Conservation (phyloP, 768 basidiomycete species). For the Calocera viscosa region DNA sequence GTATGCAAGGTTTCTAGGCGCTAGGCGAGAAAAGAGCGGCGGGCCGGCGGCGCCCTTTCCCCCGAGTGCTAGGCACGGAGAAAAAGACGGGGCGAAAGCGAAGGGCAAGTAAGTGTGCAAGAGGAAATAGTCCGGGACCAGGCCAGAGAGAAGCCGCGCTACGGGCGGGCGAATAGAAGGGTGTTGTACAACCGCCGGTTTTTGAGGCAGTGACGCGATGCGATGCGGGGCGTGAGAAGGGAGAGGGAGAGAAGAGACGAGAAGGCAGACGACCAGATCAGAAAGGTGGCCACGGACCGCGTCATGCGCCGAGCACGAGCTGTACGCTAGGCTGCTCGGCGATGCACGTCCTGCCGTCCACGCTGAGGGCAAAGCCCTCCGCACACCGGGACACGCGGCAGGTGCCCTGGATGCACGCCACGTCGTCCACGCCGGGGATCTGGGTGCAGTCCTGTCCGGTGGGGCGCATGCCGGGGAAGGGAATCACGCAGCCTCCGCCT, state of each 20-base stretch:
- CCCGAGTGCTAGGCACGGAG: not conserved
- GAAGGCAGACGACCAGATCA: not conserved
- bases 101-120: not conserved
- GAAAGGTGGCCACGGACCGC: no score
- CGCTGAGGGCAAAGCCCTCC: constrained; percentile 9
- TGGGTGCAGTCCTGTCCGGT: constrained; percentile 13
- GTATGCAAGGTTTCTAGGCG: not conserved
- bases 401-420: constrained; percentile 9
- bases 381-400: constrained; percentile 10
- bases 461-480: constrained; percentile 1
- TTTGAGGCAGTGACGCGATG: not conserved
- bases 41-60: not conserved
- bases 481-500: constrained; percentile 15
- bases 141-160: not conserved
- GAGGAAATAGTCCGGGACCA: not conserved
- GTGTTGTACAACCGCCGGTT: not conserved
- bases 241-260: not conserved
- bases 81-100: not conserved
- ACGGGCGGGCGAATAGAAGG: not conserved
- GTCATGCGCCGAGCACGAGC: not conserved
- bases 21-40: not conserved
- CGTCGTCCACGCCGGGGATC: constrained; percentile 13
- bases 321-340: not conserved
- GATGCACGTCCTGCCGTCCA: constrained; percentile 11
- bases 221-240: not conserved